These are phyloP conservation scores for Nannochloropsis gaditana DNA, from an alignment of 108 stramenopile species.

Conservation along the genomic window DNA sequence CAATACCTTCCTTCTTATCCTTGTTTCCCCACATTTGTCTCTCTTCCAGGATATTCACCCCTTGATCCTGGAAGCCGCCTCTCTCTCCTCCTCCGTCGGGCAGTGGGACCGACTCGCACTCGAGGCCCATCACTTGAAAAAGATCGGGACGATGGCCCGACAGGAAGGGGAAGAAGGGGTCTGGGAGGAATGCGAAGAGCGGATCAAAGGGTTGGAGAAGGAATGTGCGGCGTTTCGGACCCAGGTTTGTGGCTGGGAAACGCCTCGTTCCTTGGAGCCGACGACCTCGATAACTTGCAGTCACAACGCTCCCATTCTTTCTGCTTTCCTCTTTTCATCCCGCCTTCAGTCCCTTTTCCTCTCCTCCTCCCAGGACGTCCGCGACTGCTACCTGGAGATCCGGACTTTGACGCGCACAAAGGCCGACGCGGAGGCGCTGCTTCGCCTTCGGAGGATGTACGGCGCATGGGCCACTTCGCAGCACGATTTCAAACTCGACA, in stretches of 20 bases:
- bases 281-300: neutral
- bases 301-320: neutral
- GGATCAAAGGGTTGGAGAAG: neutral
- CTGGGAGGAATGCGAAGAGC: conserved; percentile 30
- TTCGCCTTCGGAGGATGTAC: conserved; percentile 51
- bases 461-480: conserved; percentile 33
- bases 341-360: conserved; percentile 15
- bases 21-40: neutral
- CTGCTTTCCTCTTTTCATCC: conserved; percentile 20
- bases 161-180: conserved; percentile 37
- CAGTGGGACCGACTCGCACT: neutral
- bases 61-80: neutral
- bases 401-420: conserved; percentile 45
- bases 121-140: neutral
- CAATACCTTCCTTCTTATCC: neutral
- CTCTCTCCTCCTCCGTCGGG: neutral
- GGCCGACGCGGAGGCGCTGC: conserved; percentile 48
- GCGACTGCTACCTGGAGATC: conserved; percentile 39
- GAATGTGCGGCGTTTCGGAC: neutral
- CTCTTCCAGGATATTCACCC: neutral
- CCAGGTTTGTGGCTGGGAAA: neutral
- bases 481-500: neutral
- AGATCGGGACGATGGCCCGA: conserved; percentile 28
- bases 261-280: neutral
- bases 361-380: conserved; percentile 18